A percentile compares a stretch with the other conserved stretches of the same genome.
Evolutionary conservation across 1,284 basidiomycete genomes (phyloP).

Genomic region (Fistulinella staudtii): DNA sequence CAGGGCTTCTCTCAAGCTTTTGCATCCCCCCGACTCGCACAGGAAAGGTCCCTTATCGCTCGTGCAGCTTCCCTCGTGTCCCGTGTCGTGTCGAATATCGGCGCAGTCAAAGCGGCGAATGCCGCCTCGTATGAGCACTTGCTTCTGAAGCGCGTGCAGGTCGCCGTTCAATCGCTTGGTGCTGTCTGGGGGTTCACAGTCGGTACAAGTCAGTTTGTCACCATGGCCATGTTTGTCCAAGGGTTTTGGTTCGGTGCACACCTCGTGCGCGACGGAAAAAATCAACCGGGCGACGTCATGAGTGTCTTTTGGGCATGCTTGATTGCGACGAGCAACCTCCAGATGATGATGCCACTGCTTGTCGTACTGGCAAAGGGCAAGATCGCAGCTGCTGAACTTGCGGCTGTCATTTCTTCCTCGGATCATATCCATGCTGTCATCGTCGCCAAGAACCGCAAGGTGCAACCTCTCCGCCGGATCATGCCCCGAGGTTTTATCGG

Average conservation of each 20-base stretch:
- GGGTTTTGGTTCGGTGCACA: conserved; percentile 96
- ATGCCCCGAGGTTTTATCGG: conserved; percentile 60
- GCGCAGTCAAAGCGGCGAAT: conserved; percentile 96
- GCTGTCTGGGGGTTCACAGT: conserved; percentile 74
- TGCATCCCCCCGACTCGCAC: conserved; percentile 62
- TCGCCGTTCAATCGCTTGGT: conserved; percentile 54
- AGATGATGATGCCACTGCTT: conserved; percentile 81
- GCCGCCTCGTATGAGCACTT: conserved; percentile 63
- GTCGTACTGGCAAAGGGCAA: conserved; percentile 84
- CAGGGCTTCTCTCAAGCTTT: conserved; percentile 72
- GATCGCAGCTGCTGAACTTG: conserved; percentile 31
- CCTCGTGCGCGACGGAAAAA: conserved; percentile 72
- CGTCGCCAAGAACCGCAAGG: conserved; percentile 14
- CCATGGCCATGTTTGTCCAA: conserved; percentile 92
- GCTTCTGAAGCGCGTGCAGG: conserved; percentile 45
- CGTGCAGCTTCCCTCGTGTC: conserved; percentile 77
- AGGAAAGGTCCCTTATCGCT: conserved; percentile 67
- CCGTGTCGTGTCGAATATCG: conserved; percentile 73
- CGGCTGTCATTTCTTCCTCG: conserved; percentile 22
- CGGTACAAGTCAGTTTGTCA: conserved; percentile 71
- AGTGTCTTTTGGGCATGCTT: conserved; percentile 96
- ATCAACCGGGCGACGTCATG: conserved; percentile 78
- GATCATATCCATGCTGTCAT: conserved; percentile 9
- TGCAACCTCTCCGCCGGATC: conserved; percentile 53
- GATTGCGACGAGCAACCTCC: conserved; percentile 82